Conservation (phyloP, 1,284 basidiomycete genomes). For the Ceratobasidium papillatum region DNA sequence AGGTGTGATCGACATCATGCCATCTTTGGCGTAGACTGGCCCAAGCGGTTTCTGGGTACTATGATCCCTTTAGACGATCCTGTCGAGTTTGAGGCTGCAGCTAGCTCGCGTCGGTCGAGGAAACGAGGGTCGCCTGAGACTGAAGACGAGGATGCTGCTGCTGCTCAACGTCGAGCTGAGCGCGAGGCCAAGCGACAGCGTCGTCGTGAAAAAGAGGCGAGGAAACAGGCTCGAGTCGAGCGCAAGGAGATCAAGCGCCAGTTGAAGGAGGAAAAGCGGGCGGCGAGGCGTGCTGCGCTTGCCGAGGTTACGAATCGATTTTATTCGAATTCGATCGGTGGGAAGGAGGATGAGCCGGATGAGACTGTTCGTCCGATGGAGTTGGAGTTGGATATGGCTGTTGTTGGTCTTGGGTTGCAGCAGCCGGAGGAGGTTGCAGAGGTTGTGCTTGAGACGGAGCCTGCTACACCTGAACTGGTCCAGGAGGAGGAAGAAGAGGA, state of each 20-base stretch:
- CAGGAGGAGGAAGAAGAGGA: conserved; percentile 9
- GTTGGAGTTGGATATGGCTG: neutral
- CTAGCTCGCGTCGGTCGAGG: conserved; percentile 1
- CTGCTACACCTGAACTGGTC: neutral
- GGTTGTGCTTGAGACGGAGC: neutral
- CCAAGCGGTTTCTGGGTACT: conserved; percentile 27
- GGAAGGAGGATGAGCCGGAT: neutral
- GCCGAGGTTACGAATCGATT: conserved; percentile 27
- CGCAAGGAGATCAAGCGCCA: conserved; percentile 13
- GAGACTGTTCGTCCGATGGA: neutral
- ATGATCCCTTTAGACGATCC: conserved; percentile 8
- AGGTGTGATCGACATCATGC: conserved; percentile 38
- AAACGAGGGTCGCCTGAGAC: neutral
- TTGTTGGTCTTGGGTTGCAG: neutral
- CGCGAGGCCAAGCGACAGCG: conserved; percentile 17
- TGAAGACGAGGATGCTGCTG: neutral
- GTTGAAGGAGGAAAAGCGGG: conserved; percentile 15
- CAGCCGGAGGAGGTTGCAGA: neutral
- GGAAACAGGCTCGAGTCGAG: conserved; percentile 3
- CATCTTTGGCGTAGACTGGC: conserved; percentile 40
- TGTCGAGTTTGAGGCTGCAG: conserved; percentile 5
- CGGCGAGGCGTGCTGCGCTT: neutral
- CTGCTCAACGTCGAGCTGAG: neutral
- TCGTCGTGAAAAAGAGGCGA: conserved; percentile 8
- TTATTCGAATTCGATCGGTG: neutral